Conservation (phyloP, 148 eudicot species). For the Rhododendron griersonianum region DNA sequence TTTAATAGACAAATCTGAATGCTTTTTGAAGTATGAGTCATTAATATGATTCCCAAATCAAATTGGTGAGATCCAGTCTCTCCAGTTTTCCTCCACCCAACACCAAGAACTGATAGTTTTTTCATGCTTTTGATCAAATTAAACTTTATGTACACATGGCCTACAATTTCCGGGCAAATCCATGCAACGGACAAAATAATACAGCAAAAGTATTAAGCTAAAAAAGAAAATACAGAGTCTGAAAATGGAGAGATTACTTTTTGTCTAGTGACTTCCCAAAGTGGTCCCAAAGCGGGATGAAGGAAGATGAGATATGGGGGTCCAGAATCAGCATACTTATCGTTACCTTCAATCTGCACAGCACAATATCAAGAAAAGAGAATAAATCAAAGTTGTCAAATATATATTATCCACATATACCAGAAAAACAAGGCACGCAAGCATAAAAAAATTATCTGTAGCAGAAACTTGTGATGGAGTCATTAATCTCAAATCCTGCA, state of each 20-base stretch:
- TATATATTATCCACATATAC: background rate
- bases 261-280: slow-evolving; percentile 92
- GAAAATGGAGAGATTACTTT: slow-evolving; percentile 42
- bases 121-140: background rate
- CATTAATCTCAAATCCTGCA: background rate
- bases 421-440: background rate
- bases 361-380: slow-evolving; percentile 11
- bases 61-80: background rate
- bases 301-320: slow-evolving; percentile 87
- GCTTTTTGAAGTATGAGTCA: background rate
- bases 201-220: background rate
- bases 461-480: background rate
- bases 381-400: slow-evolving; percentile 3
- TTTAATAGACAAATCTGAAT: background rate
- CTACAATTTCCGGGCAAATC: background rate
- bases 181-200: background rate
- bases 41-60: background rate
- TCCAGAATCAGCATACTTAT: slow-evolving; percentile 65
- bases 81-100: background rate
- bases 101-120: background rate
- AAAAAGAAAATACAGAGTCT: background rate
- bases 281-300: slow-evolving; percentile 97
- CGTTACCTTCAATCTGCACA: slow-evolving; percentile 70
- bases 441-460: background rate
- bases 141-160: background rate